Evolutionary conservation across 306 rosid species (phyloP), one percentile per base, ranked within the genome.

Genomic region (Senna tora): DNA sequence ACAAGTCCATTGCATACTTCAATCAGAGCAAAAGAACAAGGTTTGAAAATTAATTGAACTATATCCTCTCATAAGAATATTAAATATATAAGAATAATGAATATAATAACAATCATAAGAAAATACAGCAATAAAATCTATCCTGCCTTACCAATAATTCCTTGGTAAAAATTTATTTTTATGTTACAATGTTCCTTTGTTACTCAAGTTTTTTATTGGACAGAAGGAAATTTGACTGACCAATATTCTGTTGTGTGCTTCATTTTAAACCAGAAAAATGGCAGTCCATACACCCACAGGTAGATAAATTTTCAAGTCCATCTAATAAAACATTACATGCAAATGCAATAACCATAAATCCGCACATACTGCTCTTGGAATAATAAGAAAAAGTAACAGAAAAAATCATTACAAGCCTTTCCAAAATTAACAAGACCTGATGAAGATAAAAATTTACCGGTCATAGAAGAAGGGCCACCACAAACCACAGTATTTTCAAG

Each of bases 401-500:
- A 47, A 55, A 60, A 16, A 50, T 43, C 68, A 52, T 22, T 75
- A 70, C 53, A 65, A 61, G 72, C 61, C 39, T 33, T 67, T 69
- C 65, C 57, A 15, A 54, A 69, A 46, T 5, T 54, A 43, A 7
- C 39, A 52, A 32, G 20, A 64, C 63, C 39, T 50, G 72, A 19
- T 9, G 36, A 38, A 69, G 16, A 58, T 25, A 14, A 64, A 71
- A 58, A 68, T 75, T 53, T 75, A 93, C 98, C 98, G 21, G 82
- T 77, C 92, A 90, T 93, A 43, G 92, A 82, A 77, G 94, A 81
- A 53, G 98, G 87, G 71, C 90, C 96, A 76, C 98, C 97, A 77
- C 96, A 93, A 58, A 93, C 87, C 62, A 93, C 96, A 1, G 98
- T 90, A 60, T 93, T 93, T 82, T 93, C 98, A 51, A 93, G 87